These are phyloP conservation scores for Backusella sp. DNA, from an alignment of 192 early-diverging fungal species.

Conservation along the genomic window DNA sequence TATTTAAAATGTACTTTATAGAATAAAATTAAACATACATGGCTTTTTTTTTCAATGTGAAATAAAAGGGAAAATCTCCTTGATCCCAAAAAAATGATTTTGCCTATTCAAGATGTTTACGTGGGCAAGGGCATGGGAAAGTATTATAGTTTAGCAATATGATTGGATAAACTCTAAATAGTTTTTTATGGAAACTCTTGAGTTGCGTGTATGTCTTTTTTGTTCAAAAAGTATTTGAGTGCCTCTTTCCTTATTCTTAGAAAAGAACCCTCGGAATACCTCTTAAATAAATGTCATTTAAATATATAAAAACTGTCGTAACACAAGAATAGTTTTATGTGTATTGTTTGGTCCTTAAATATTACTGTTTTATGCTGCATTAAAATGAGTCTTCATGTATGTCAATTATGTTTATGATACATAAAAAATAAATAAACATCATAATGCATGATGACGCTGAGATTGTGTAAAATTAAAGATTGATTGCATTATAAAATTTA, in stretches of 20 bases:
- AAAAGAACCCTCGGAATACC: not conserved
- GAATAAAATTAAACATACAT: not conserved
- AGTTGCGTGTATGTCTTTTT: not conserved
- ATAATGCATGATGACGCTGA: not conserved
- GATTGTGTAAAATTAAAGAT: not conserved
- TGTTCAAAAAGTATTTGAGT: not conserved
- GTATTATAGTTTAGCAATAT: not conserved
- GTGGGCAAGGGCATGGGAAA: not conserved
- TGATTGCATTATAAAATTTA: not conserved
- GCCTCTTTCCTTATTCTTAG: not conserved
- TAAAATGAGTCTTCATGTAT: not conserved
- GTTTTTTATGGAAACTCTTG: not conserved
- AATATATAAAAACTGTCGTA: not conserved
- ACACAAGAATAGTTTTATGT: not conserved
- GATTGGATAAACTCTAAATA: conserved; percentile 1
- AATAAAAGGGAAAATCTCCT: conserved; percentile 9
- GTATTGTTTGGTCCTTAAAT: not conserved
- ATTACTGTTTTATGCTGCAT: not conserved
- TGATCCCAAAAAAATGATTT: not conserved
- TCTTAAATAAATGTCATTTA: not conserved
- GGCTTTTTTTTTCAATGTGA: not conserved
- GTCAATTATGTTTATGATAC: not conserved
- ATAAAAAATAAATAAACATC: not conserved
- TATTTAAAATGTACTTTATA: not conserved
- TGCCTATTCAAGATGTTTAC: not conserved